These are phyloP conservation scores for Elsinoe perseae DNA, from an alignment of 2,329 filamentous ascomycete genomes.

Conservation along the genomic window DNA sequence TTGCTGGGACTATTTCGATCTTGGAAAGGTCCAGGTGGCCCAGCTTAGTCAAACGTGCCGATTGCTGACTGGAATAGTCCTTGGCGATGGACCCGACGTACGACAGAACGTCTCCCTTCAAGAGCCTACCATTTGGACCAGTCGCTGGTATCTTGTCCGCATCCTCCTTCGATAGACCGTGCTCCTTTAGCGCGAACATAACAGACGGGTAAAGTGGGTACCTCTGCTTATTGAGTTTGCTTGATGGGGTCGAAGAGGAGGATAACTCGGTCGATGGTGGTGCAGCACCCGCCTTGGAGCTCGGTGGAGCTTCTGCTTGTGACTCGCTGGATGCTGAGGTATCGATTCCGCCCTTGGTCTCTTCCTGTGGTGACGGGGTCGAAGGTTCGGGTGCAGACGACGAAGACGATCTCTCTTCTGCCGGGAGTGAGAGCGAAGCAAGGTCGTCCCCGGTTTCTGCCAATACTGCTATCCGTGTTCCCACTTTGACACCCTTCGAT, in stretches of 20 bases:
- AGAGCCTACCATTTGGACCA: conserved; percentile 75
- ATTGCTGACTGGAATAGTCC: conserved; percentile 62
- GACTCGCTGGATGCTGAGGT: conserved; percentile 20
- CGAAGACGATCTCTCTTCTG: conserved; percentile 50
- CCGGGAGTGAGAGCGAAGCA: conserved; percentile 63
- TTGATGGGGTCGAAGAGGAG: conserved; percentile 17
- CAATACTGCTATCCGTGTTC: conserved; percentile 71
- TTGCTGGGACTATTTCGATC: conserved; percentile 65
- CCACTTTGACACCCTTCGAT: conserved; percentile 68
- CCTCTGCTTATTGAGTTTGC: conserved; percentile 54
- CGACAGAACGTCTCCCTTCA: conserved; percentile 93
- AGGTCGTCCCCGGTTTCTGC: conserved; percentile 77
- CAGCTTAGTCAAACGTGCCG: conserved; percentile 64
- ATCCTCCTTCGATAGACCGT: conserved; percentile 67
- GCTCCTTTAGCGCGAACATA: conserved; percentile 67
- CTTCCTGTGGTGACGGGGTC: conserved; percentile 22
- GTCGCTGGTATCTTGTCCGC: conserved; percentile 76
- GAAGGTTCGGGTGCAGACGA: conserved; percentile 30
- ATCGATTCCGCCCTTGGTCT: conserved; percentile 20
- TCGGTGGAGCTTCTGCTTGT: conserved; percentile 23
- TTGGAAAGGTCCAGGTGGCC: conserved; percentile 87
- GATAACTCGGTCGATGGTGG: neutral
- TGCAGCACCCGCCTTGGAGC: conserved; percentile 23
- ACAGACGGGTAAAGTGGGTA: conserved; percentile 79
- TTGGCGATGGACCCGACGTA: conserved; percentile 72